phyloP scores from a whole-genome alignment of 306 rosid genomes.

The Ormosia semicastrata region DNA sequence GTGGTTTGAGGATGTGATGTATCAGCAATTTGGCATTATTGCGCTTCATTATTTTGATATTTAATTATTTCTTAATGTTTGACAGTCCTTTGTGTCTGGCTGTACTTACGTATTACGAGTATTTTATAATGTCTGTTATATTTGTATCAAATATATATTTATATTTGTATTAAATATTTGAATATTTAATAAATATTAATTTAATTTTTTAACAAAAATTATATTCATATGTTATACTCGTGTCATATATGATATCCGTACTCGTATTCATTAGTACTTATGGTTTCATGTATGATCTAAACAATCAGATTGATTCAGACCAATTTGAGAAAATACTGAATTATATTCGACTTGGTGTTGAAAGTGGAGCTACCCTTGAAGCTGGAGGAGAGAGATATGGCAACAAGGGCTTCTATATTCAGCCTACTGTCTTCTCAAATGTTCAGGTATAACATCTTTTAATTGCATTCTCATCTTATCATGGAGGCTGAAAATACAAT shows the following conservation, averaged over 20 bases:
- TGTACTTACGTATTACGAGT: no score
- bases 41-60: neutral
- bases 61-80: neutral
- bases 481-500: neutral
- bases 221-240: no score
- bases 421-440: conserved; percentile 82
- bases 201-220: no score
- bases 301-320: conserved; percentile 54
- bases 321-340: conserved; percentile 69
- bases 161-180: no score
- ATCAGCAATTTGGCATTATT: neutral
- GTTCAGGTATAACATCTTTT: conserved; percentile 47
- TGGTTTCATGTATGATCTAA: conserved; percentile 2
- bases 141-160: no score
- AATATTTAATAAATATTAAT: no score
- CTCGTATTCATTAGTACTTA: no score
- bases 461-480: neutral
- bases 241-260: no score
- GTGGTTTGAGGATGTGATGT: neutral
- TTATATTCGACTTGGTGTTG: conserved; percentile 59
- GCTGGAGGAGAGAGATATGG: conserved; percentile 71
- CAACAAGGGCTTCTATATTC: conserved; percentile 56
- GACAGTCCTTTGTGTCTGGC: neutral
- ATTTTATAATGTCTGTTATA: no score
- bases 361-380: conserved; percentile 71